Base-by-base conservation (phyloP, 345 rosid species). In the Populus deltoides region DNA sequence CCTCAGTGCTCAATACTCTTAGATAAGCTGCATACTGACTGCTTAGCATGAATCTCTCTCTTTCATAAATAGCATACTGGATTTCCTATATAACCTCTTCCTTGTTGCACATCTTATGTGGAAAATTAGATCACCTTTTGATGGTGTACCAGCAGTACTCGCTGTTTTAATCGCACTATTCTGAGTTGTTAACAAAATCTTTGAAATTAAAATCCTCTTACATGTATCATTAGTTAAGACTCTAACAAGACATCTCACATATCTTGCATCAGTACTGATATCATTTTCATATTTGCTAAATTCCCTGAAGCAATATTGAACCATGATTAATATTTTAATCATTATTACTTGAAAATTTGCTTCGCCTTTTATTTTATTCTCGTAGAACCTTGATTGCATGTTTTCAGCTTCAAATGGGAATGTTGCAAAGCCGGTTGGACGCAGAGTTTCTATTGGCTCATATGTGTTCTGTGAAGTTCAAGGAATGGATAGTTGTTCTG, bases 381-480 rank as follows among this genome's bases (percentile, higher is more conserved):
- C 24, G 3, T 43, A 35, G 62, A 51, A 24, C 57, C 70, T 13
- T 36, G 33, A 45, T 66, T 71, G 80, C 55, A 25, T 74, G 12
- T 49, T 62, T 77, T 73, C 95, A 93, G 99, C 94, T 96, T 84
- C 94, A 92, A 89, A 96, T 96, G 99, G 91, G 84, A 82, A 90
- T 86, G n/a, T 81, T 96, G 83, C 99, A 96, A 82, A 91, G 97
- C 85, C 87, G 94, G 81, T 76, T 96, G 81, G 99, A 91, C 83
- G 99, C 99, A 25, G 97, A 96, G 82, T 96, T 93, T 83, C 94
- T 96, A 65, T 81, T 96, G 89, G 97, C 97, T 81, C 97, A 96
- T 82, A 92, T 96, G 99, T 96, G 99, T 81, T 96, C 98, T 8
- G 97, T 93, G 61, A 96, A 96, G 88, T 96, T 93, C 86, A 96